Evolutionary conservation across 2,329 filamentous ascomycete species (phyloP).

Genomic region (Botrytis galanthina): DNA sequence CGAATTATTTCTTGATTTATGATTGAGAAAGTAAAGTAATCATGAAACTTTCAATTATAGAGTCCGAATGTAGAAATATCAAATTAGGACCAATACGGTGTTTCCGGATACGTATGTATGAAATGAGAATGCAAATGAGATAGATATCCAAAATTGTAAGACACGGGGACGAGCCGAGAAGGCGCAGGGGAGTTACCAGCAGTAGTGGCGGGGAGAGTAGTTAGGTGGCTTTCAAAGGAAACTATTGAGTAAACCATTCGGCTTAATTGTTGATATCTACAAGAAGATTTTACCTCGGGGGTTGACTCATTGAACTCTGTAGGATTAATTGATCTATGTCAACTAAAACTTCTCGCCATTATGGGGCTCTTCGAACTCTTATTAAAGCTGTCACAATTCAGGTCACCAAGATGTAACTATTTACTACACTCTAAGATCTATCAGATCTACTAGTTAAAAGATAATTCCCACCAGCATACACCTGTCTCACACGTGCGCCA

Average conservation of each 20-base stretch:
- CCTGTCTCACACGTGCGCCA: conserved; percentile 7
- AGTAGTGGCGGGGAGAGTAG: not conserved
- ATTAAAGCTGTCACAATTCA: conserved; percentile 5
- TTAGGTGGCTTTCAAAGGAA: not conserved
- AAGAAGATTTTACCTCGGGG: not conserved
- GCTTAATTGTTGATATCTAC: not conserved
- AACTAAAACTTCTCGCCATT: not conserved
- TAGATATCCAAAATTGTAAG: not conserved
- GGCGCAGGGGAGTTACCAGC: not conserved
- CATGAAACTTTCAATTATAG: not conserved
- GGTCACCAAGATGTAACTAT: conserved; percentile 14
- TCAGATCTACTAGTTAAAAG: not conserved
- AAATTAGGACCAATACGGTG: not conserved
- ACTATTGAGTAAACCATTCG: not conserved
- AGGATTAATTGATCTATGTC: not conserved
- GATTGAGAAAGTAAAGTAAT: not conserved
- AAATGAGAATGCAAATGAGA: not conserved
- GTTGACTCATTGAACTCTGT: not conserved
- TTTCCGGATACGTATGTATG: not conserved
- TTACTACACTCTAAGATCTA: conserved; percentile 12
- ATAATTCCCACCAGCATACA: not conserved
- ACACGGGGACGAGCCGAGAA: not conserved
- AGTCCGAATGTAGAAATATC: not conserved
- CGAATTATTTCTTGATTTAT: not conserved
- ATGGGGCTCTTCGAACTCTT: not conserved